Conservation (phyloP, 108 stramenopile species). For the Conticribra weissflogii region DNA sequence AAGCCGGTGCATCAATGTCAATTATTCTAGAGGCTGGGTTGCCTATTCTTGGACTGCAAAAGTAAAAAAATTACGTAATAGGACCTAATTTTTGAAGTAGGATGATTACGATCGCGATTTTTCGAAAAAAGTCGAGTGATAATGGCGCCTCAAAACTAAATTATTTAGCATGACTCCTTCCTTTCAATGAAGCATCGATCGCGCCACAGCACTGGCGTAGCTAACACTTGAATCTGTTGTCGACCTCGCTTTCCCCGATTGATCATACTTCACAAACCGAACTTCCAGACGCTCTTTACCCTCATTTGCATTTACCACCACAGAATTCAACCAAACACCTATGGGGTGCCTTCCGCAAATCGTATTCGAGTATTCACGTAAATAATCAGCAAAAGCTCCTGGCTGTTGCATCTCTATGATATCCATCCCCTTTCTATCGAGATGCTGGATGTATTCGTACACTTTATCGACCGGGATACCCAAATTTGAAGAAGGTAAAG, state of each 20-base stretch:
- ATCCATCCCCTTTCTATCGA: constrained; percentile 82
- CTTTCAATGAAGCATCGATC: not conserved
- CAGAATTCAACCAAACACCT: constrained; percentile 73
- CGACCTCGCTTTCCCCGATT: constrained; percentile 58
- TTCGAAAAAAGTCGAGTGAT: no score
- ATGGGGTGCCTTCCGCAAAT: constrained; percentile 89
- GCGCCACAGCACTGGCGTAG: constrained; percentile 83
- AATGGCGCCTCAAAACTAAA: no score
- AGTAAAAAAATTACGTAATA: no score
- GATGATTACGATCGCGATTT: no score
- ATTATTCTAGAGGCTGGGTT: no score
- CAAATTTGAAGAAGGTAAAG: constrained; percentile 22
- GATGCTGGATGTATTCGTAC: constrained; percentile 61
- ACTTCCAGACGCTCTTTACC: constrained; percentile 50
- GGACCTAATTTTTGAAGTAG: no score
- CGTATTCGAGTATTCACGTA: constrained; percentile 76
- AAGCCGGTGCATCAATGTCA: no score
- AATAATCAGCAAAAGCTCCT: constrained; percentile 85
- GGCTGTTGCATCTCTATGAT: constrained; percentile 75
- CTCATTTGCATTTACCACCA: constrained; percentile 12
- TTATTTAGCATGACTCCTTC: not conserved
- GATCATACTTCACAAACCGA: constrained; percentile 83
- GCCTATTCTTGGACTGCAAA: no score
- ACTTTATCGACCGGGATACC: constrained; percentile 32
- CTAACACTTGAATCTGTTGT: constrained; percentile 80